These are phyloP conservation scores for Mortierella sp. DNA, from an alignment of 371 early-diverging fungal genomes.

Conservation along the genomic window DNA sequence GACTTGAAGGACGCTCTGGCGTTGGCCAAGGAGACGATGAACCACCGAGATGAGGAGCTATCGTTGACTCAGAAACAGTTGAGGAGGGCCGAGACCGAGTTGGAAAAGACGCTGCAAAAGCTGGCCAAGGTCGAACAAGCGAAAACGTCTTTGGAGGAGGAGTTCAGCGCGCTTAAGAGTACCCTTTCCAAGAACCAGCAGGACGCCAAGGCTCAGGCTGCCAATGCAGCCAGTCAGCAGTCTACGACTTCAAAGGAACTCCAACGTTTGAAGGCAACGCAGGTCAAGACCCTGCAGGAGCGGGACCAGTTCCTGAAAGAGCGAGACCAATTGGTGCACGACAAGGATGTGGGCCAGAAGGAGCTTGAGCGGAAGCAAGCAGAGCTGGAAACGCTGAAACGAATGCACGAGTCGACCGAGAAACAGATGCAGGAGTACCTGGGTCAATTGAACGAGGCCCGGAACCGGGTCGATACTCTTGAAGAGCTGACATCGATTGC, in stretches of 20 bases:
- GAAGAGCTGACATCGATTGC: conserved; percentile 64
- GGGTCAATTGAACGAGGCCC: conserved; percentile 62
- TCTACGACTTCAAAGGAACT: conserved; percentile 27
- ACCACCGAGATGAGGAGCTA: conserved; percentile 70
- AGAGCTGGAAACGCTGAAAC: conserved; percentile 77
- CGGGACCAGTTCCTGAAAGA: conserved; percentile 26
- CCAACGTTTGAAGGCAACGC: conserved; percentile 31
- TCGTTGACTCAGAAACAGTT: conserved; percentile 35
- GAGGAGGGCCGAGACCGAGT: conserved; percentile 56
- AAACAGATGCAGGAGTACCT: conserved; percentile 64
- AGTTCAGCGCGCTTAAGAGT: conserved; percentile 53
- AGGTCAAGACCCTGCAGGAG: conserved; percentile 46
- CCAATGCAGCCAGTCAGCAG: conserved; percentile 23
- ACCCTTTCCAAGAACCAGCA: conserved; percentile 36
- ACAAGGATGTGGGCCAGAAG: conserved; percentile 68
- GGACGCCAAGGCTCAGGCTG: conserved; percentile 24
- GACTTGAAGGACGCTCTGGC: conserved; percentile 66
- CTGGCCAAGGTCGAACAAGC: conserved; percentile 70
- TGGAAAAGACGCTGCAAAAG: conserved; percentile 67
- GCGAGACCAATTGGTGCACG: conserved; percentile 59
- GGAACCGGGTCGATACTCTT: conserved; percentile 64
- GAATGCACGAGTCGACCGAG: conserved; percentile 68
- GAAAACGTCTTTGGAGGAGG: conserved; percentile 63
- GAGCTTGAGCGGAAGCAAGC: conserved; percentile 73
- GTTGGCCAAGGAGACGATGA: conserved; percentile 66